These are phyloP conservation scores for Vaccinium darrowii DNA, from an alignment of 148 eudicot genomes.

Conservation along the genomic window DNA sequence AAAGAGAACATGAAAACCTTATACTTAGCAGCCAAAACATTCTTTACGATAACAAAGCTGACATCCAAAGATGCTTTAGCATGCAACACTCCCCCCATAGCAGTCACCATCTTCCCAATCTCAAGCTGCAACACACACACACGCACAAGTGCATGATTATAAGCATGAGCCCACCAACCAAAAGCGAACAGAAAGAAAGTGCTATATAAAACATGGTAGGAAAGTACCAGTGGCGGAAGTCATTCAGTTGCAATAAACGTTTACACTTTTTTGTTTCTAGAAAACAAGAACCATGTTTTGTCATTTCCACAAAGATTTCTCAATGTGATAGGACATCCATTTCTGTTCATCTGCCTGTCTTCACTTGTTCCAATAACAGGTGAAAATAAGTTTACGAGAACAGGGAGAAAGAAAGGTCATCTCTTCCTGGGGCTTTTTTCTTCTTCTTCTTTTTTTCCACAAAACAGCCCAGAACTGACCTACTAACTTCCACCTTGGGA, in stretches of 20 bases:
- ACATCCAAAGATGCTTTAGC: constrained; percentile 71
- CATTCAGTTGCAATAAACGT: not conserved
- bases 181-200: not conserved
- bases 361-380: not conserved
- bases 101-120: constrained; percentile 67
- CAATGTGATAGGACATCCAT: not conserved
- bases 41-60: constrained; percentile 85
- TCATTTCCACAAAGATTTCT: not conserved
- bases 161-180: not conserved
- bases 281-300: not conserved
- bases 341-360: not conserved
- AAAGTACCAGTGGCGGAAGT: not conserved
- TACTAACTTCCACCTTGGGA: not conserved
- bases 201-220: not conserved
- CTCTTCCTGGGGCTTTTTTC: not conserved
- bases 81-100: constrained; percentile 83
- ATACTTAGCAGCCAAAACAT: constrained; percentile 85
- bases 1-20: constrained; percentile 48
- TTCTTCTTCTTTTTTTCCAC: not conserved
- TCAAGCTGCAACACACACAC: constrained; percentile 49
- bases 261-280: not conserved
- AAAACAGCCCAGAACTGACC: not conserved
- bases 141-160: constrained; percentile 5
- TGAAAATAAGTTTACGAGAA: not conserved
- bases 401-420: not conserved